Base-by-base conservation (phyloP, 805 yeast species). In the Candida endomychidarum region DNA sequence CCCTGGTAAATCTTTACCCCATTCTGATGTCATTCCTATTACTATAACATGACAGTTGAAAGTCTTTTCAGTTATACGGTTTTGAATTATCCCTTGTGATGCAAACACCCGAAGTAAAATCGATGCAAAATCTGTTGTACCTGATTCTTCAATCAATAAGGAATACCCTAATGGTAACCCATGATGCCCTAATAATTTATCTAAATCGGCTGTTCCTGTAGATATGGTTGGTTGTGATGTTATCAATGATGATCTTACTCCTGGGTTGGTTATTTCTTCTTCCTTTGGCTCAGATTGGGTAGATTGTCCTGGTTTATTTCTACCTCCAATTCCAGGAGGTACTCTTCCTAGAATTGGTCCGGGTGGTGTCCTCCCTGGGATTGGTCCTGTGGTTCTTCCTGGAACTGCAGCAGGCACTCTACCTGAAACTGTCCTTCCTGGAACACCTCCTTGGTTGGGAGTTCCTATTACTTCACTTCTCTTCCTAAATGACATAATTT, bases 71-170 rank as follows among this genome's bases (percentile, higher is more conserved):
- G 14, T n/a, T 10, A 75, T 41, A 49, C 89, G 65, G 51, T 74
- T 80, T 45, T 85, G 91, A 1, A 78, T 59, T 23, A 83, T 60
- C 10, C 96, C 95, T 59, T 86, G 95, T 1, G 95, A 73, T 1
- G 86, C 80, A 65, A 81, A 86, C 3, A 78, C 65, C 47, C 89
- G 79, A 19, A 81, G 57, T 25, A 91, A 48, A 8, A 86, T 80
- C 5, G 88, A 75, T 5, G 85, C 73, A 55, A 88, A 91, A 54
- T 91, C 97, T 0, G 98, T 91, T 5, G 91, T 82, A 0, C 95
- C 93, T 11, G 78, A 75, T 56, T 91, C 98, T 57, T 87, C 91
- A 4, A 91, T 57, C 10, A 90, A 58, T 26, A 89, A 55, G 5
- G 85, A 73, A 8, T 71, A 61, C 1, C 96, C 96, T 9, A 86